Evolutionary conservation across 148 eudicot genomes (phyloP).

Genomic region (Chenopodium suecicum): DNA sequence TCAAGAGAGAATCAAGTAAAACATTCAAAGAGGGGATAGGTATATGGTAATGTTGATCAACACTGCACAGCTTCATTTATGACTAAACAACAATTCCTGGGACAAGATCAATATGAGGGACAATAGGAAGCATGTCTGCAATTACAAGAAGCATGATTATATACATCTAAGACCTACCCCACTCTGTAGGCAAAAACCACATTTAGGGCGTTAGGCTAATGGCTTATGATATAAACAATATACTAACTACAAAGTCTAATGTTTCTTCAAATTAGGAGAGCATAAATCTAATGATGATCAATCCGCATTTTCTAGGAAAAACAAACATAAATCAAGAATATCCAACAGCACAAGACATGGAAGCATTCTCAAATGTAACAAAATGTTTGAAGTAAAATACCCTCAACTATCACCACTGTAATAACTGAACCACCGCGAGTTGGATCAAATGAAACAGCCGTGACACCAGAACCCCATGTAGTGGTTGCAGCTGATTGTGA

Average conservation of each 20-base stretch:
- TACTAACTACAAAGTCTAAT: background rate
- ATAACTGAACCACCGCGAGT: conserved; percentile 98
- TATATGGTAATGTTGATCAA: too few relatives aligned
- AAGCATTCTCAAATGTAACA: background rate
- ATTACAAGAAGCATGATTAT: too few relatives aligned
- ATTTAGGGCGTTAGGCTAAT: background rate
- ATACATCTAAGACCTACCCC: background rate
- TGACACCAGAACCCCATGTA: conserved; percentile 99
- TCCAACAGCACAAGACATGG: background rate
- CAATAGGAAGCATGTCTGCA: too few relatives aligned
- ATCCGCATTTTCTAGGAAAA: background rate
- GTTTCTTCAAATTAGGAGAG: background rate
- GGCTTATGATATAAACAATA: background rate
- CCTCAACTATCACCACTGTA: conserved; percentile 96
- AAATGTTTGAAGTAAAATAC: conserved; percentile 33
- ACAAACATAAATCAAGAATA: background rate
- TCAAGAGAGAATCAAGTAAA: too few relatives aligned
- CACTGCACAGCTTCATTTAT: too few relatives aligned
- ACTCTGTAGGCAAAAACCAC: background rate
- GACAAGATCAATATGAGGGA: too few relatives aligned
- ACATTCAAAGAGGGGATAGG: too few relatives aligned
- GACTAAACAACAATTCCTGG: too few relatives aligned
- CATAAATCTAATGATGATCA: background rate
- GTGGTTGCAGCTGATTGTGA: conserved; percentile 94
- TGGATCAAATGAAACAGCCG: conserved; percentile 99